Percentiles rank a stretch among this genome's conserved stretches.
Conservation (phyloP, 2,329 filamentous ascomycete species). For the Arthrobotrys entomopaga region DNA sequence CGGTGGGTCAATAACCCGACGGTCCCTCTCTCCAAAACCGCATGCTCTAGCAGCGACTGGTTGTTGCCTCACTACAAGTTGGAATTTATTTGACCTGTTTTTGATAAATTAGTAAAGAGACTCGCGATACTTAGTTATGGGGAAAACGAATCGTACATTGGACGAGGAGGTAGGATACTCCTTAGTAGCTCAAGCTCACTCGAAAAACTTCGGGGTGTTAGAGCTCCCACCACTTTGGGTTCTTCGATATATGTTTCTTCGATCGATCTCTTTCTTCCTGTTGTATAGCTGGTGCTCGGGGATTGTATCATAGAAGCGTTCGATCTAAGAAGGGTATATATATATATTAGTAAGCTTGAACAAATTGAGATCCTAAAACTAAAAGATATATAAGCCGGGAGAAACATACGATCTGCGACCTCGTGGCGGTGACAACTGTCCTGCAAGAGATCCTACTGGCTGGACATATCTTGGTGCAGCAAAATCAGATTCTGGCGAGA, state of each 20-base stretch:
- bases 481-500: slow-evolving; percentile 51
- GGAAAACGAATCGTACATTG: slow-evolving; percentile 39
- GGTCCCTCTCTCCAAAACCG: slow-evolving; percentile 83
- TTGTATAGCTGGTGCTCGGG: slow-evolving; percentile 41
- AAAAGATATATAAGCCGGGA: neutral
- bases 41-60: slow-evolving; percentile 81
- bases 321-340: slow-evolving; percentile 38
- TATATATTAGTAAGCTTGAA: neutral
- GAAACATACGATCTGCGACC: slow-evolving; percentile 48
- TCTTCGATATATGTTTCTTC: slow-evolving; percentile 46
- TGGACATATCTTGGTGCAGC: slow-evolving; percentile 52
- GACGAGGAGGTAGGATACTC: slow-evolving; percentile 49
- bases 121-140: slow-evolving; percentile 14
- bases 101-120: neutral
- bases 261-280: slow-evolving; percentile 44
- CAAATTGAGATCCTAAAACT: neutral
- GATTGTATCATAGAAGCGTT: slow-evolving; percentile 45
- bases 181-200: slow-evolving; percentile 48
- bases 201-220: slow-evolving; percentile 35
- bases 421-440: slow-evolving; percentile 45
- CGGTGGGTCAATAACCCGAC: slow-evolving; percentile 83
- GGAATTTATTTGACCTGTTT: slow-evolving; percentile 55
- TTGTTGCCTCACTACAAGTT: slow-evolving; percentile 76
- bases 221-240: slow-evolving; percentile 17
- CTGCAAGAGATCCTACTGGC: slow-evolving; percentile 46